Conservation (phyloP, 1,284 basidiomycete genomes). For the Trametes sp. region DNA sequence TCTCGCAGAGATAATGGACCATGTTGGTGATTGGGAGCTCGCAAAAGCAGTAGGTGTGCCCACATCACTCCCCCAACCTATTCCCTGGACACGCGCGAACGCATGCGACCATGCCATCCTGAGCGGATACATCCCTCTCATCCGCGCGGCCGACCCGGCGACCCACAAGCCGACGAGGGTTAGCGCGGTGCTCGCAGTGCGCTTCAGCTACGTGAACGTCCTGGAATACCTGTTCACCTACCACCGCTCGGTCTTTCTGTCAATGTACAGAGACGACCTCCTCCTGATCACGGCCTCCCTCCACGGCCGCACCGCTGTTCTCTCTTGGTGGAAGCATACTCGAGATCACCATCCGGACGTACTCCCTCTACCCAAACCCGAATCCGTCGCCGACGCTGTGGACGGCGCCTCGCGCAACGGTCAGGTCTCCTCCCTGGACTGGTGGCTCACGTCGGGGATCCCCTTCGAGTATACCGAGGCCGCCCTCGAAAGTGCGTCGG, state of each 20-base stretch:
- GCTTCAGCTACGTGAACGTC: constrained; percentile 78
- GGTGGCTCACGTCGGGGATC: constrained; percentile 69
- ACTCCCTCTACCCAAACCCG: constrained; percentile 57
- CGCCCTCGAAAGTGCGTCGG: constrained; percentile 77
- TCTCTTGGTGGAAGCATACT: constrained; percentile 82
- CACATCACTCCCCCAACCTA: constrained; percentile 68
- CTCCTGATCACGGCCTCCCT: constrained; percentile 78
- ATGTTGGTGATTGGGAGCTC: constrained; percentile 83
- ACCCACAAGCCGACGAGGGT: constrained; percentile 68
- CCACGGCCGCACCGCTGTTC: constrained; percentile 73
- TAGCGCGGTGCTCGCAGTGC: constrained; percentile 69
- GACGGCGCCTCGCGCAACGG: constrained; percentile 78
- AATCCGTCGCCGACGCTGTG: constrained; percentile 66
- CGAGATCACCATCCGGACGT: constrained; percentile 64
- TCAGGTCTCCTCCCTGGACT: constrained; percentile 69
- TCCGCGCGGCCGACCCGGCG: constrained; percentile 63
- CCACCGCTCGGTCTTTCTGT: constrained; percentile 67
- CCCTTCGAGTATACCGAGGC: constrained; percentile 76
- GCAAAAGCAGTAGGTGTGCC: constrained; percentile 76
- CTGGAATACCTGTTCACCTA: constrained; percentile 73
- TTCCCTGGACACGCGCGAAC: constrained; percentile 75
- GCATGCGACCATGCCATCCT: constrained; percentile 73
- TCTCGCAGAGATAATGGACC: constrained; percentile 77
- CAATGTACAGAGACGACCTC: constrained; percentile 66
- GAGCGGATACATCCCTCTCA: constrained; percentile 62